Conservation (phyloP, 1,284 basidiomycete species). For the Phellinidium pouzarii region DNA sequence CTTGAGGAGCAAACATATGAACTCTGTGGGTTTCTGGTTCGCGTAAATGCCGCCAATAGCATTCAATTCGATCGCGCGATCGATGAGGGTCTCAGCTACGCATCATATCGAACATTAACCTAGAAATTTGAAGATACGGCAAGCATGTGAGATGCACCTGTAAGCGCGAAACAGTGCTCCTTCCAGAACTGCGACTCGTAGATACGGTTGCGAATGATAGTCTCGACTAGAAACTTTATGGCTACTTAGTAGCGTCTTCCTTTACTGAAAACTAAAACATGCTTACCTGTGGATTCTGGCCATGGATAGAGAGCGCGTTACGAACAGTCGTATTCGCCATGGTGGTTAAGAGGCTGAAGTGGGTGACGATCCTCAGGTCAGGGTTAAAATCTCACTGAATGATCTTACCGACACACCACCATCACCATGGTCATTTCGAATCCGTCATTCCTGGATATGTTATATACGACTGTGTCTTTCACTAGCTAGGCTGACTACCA, state of each 20-base stretch:
- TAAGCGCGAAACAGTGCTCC: conserved; percentile 91
- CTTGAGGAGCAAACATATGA: conserved; percentile 88
- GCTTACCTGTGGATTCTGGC: conserved; percentile 84
- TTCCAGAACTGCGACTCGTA: conserved; percentile 98
- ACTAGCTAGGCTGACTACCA: too few species aligned
- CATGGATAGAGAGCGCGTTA: conserved; percentile 82
- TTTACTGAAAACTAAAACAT: neutral
- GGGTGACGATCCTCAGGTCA: too few species aligned
- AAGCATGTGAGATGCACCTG: conserved; percentile 54
- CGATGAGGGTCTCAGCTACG: conserved; percentile 85
- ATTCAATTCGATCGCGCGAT: conserved; percentile 80
- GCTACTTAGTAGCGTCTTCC: conserved; percentile 9
- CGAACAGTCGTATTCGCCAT: conserved; percentile 91
- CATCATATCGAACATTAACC: conserved; percentile 1
- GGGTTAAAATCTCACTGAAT: too few species aligned
- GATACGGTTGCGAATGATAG: conserved; percentile 91
- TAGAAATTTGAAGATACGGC: conserved; percentile 1
- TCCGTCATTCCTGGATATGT: too few species aligned
- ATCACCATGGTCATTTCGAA: too few species aligned
- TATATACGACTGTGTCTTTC: too few species aligned
- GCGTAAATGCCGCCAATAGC: conserved; percentile 91
- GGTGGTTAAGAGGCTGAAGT: conserved; percentile 15
- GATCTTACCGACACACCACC: too few species aligned
- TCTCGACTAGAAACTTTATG: conserved; percentile 88
- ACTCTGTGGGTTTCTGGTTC: conserved; percentile 88